Base-by-base conservation (phyloP, 2,329 filamentous ascomycete genomes). In the Fusarium tanahbumbuense region DNA sequence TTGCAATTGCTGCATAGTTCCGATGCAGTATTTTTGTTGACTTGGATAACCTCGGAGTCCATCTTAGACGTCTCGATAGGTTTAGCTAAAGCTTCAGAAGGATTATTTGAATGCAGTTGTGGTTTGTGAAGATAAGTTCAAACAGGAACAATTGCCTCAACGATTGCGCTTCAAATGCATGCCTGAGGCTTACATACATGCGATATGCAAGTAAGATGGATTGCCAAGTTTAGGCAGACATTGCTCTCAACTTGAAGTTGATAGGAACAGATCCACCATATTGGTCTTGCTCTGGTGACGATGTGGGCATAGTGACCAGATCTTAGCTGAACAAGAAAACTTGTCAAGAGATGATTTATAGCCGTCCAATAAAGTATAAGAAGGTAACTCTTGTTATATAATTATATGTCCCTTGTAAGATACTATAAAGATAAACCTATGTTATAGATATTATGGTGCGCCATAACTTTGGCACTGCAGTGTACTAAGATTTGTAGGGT, bases 41-140 rank as follows among this genome's bases (percentile, higher is more conserved):
- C 0, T 9, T 16, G n/a, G 8, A 23, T 10, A 9, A 22, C 13
- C 13, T 15, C 41, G 22, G 20, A 42, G 41, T 8, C 2, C 32
- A 18, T 18, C 2, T 1, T 18, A 5, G 3, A 6, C 10, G 16
- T 34, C 5, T 10, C 6, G 5, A 1, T 18, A 18, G 32, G 32
- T 37, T 10, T 2, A 34, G 8, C 0, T 34, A 0, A 34, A 18
- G 9, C 0, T 10, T 10, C 10, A 6, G 8, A 1, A 6, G 16
- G 16, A 37, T 37, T 37, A 3, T 37, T 32, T 37, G 5, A 11
- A 18, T 0, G 1, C 8, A 18, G 32, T 4, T 37, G 32, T 2
- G 16, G 32, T 18, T 37, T 18, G 1, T 0, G 32, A 34, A 37
- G 16, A 18, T 5, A 37, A 18, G 32, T 18, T 37, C 5, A 18